Evolutionary conservation across 1,139 yeast species (phyloP).

Genomic region (Pichia sp.): DNA sequence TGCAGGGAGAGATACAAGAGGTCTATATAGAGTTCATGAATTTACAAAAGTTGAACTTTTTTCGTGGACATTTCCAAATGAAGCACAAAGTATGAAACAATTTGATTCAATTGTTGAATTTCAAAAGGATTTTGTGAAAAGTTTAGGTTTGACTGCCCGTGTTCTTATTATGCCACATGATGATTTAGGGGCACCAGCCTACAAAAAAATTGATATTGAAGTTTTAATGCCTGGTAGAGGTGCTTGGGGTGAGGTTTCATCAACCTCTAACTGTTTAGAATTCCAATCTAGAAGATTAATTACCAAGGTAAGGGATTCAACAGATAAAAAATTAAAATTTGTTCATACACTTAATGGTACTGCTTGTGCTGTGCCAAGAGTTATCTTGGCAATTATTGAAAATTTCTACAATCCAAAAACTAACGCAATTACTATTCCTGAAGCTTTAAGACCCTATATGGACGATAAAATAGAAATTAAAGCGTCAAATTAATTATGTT

Average conservation of each 20-base stretch:
- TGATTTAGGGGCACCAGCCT: conserved; percentile 93
- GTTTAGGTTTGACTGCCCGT: conserved; percentile 73
- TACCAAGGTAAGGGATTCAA: conserved; percentile 42
- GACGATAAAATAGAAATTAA: conserved; percentile 37
- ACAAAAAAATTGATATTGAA: conserved; percentile 86
- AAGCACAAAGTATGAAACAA: conserved; percentile 41
- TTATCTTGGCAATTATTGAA: conserved; percentile 82
- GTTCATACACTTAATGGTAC: conserved; percentile 92
- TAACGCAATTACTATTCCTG: conserved; percentile 58
- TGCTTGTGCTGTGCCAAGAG: conserved; percentile 91
- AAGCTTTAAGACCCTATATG: conserved; percentile 62
- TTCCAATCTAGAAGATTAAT: conserved; percentile 83
- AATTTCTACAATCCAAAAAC: conserved; percentile 63
- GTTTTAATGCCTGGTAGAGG: conserved; percentile 99
- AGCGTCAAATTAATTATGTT: not conserved
- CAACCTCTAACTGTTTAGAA: conserved; percentile 89
- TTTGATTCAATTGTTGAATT: conserved; percentile 57
- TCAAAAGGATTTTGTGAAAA: conserved; percentile 58
- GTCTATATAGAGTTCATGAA: conserved; percentile 92
- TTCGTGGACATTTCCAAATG: conserved; percentile 53
- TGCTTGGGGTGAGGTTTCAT: conserved; percentile 85
- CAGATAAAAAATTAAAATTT: conserved; percentile 36
- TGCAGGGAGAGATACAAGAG: conserved; percentile 86
- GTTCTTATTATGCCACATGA: conserved; percentile 84
- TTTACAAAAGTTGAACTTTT: conserved; percentile 95